Evolutionary conservation across 192 early-diverging fungal species (phyloP), one percentile per base, ranked within the genome.

Genomic region (Pilobolus umbonatus): DNA sequence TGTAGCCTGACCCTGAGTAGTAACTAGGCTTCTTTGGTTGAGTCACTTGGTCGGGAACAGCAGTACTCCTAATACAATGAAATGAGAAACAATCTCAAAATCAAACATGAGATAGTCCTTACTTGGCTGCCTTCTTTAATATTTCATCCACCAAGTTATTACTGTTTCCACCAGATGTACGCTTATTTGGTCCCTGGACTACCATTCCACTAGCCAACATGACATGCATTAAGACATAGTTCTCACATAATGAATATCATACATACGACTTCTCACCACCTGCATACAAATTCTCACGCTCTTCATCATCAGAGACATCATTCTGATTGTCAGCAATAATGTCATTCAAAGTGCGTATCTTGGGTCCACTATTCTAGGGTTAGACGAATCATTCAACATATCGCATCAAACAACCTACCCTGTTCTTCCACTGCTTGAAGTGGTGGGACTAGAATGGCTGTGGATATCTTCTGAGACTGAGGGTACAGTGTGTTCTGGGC

Each of bases 191-290:
- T 35, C 69, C 73, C 55, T 81, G 73, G 36, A 75, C 66, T 50
- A 77, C 48, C 48, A 79, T 72, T 29, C 80, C 75, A 50, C 73
- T 76, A 68, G 17, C 39, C 7, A 14, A 31, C 12, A 26, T 49
- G 42, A 42, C 9, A 21, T 26, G n/a, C 15, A 48, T 42, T 29
- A 24, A 57, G 34, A 19, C 17, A 36, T 3, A 3, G 10, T 50
- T 32, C 11, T 34, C 32, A 9, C 28, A 14, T 52, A 31, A 39
- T 44, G 26, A 15, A 21, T 40, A 17, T 3, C 60, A 57, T 38
- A 85, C 92, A n/a, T 81, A 94, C 74, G 90, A 94, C 68, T 90
- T 91, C 71, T 96, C 95, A 28, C 96, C 96, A 4, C 95, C 96
- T 17, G 94, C 84, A 79, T 88, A 98, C 62, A 82, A 92, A 58